Base-by-base conservation (phyloP, 2,329 filamentous ascomycete species). In the Stachybotrys chartarum region DNA sequence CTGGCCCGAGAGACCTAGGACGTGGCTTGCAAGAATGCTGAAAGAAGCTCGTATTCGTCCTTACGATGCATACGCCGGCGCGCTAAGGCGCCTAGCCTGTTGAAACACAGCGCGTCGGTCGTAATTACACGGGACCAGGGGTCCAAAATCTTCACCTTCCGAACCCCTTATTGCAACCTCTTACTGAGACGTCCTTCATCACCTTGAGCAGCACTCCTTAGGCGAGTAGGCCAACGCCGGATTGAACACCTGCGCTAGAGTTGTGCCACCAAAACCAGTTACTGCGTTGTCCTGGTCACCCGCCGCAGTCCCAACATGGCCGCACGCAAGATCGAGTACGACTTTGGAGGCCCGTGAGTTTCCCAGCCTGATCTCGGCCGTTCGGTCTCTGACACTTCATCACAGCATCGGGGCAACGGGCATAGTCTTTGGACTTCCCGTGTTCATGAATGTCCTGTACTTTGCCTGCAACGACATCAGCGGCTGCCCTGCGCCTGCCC, bases 391-490 rank as follows among this genome's bases (percentile, higher is more conserved):
- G 0, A 31, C 30, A 11, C 44, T 11, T 3, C 7, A 46, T 4
- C 3, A 7, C 30, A 93, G 90, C 50, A 75, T 85, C 51, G 91
- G 90, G 55, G 88, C 88, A 30, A 78, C 85, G 30, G 80, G 75
- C 52, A 88, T 96, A 61, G 86, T 87, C 18, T 86, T 93, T 63
- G 87, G 86, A 51, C 82, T 96, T 1, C 91, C 91, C 0, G 57
- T 89, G 24, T 76, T 91, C 52, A 81, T 90, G 65, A 92, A 91
- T 69, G 70, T 83, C 55, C 85, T 91, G 63, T 81, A 84, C 52
- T 91, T 96, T 64, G 76, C 88, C 63, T 96, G 91, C 79, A 96
- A 96, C 71, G 91, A 96, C 67, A 77, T 92, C 54, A 85, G 88
- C 6, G 92, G 92, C 55, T 96, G 92, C 64, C 92, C 92, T 50